Evolutionary conservation across 371 early-diverging fungal genomes (phyloP).

Genomic region (Zopfochytrium polystomum): DNA sequence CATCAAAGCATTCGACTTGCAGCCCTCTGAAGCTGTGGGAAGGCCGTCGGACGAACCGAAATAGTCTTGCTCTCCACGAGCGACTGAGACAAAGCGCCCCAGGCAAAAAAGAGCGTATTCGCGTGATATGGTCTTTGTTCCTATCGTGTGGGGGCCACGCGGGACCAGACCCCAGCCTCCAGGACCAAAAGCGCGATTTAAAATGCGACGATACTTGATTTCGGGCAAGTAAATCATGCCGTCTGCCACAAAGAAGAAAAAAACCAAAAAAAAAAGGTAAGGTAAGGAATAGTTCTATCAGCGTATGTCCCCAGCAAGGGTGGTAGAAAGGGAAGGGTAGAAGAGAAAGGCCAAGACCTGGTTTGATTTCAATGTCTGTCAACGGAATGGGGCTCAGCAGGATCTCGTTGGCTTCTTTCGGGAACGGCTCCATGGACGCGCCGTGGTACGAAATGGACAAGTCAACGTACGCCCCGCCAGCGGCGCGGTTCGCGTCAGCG

Average conservation of each 20-base stretch:
- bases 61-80: conserved; percentile 93
- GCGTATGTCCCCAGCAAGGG: too few relatives aligned
- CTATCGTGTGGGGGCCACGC: conserved; percentile 82
- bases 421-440: conserved; percentile 69
- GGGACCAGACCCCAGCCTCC: conserved; percentile 88
- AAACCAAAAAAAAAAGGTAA: neutral
- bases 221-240: conserved; percentile 92
- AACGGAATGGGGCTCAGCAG: conserved; percentile 68
- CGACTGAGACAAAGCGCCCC: conserved; percentile 82
- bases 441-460: conserved; percentile 50
- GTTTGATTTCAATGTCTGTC: conserved; percentile 88
- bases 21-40: conserved; percentile 86
- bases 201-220: conserved; percentile 92
- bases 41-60: conserved; percentile 41
- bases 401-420: conserved; percentile 64
- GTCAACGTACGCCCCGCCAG: neutral
- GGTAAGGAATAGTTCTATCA: too few relatives aligned
- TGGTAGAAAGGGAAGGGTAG: neutral
- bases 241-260: conserved; percentile 49
- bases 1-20: conserved; percentile 90
- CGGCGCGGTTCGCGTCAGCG: conserved; percentile 1
- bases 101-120: conserved; percentile 88
- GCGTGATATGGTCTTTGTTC: conserved; percentile 64
- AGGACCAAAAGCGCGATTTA: conserved; percentile 93
- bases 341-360: conserved; percentile 47